Conservation (phyloP, 176 grass and related monocot species). For the Chloris gayana region DNA sequence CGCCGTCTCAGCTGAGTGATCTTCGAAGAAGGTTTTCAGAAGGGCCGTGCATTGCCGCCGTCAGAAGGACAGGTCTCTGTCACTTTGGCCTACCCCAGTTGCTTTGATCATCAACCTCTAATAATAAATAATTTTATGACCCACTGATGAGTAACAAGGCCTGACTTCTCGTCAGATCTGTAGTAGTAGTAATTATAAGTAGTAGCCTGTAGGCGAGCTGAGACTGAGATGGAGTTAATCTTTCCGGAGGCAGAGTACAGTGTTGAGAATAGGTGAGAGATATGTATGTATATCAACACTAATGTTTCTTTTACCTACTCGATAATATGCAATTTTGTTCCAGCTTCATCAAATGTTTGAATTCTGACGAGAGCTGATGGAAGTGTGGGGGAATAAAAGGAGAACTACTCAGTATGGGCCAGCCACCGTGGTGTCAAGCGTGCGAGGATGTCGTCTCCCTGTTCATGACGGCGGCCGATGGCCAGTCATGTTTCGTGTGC, state of each 20-base stretch:
- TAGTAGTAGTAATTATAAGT: conserved; percentile 9
- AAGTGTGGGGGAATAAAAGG: neutral
- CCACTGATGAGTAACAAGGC: conserved; percentile 28
- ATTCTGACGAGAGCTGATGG: neutral
- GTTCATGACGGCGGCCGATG: too few relatives aligned
- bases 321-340: conserved; percentile 54
- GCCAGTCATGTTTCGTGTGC: too few relatives aligned
- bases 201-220: conserved; percentile 14
- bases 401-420: too few relatives aligned
- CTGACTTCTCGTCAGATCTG: conserved; percentile 57
- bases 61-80: conserved; percentile 16
- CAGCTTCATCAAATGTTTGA: conserved; percentile 3
- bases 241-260: conserved; percentile 33
- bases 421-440: too few relatives aligned
- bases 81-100: conserved; percentile 31
- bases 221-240: conserved; percentile 34
- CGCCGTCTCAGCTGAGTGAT: neutral
- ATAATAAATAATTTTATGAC: conserved; percentile 36
- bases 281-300: conserved; percentile 36
- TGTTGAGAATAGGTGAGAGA: conserved; percentile 34
- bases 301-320: conserved; percentile 30
- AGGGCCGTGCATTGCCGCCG: neutral
- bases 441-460: too few relatives aligned
- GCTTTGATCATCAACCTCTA: conserved; percentile 27
- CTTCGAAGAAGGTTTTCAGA: conserved; percentile 33